Percentiles rank a stretch among this genome's conserved stretches.
phyloP scores from a whole-genome alignment of 2,329 filamentous ascomycete species.

The Ilyonectria robusta region DNA sequence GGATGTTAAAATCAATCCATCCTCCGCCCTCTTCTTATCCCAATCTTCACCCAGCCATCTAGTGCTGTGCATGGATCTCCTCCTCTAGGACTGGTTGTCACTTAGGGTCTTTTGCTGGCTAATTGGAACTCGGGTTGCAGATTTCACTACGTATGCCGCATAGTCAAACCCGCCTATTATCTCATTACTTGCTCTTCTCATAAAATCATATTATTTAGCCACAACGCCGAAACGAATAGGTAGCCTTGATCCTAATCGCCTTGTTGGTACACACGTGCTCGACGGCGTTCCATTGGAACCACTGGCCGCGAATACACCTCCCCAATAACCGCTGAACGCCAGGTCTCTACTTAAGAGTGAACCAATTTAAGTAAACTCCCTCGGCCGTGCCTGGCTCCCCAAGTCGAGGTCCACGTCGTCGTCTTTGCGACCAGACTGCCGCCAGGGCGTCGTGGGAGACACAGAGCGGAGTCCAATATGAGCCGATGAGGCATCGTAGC shows the following conservation, averaged over 20 bases:
- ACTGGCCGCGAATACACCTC: slow-evolving; percentile 4
- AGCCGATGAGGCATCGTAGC: slow-evolving; percentile 52
- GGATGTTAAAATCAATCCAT: no score
- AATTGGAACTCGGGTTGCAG: no score
- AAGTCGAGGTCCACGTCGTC: slow-evolving; percentile 51
- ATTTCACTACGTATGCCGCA: no score
- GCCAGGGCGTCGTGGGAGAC: slow-evolving; percentile 49
- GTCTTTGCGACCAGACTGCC: slow-evolving; percentile 43
- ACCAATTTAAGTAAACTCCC: slow-evolving; percentile 50
- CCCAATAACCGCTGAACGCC: slow-evolving; percentile 40
- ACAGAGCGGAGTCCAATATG: slow-evolving; percentile 49
- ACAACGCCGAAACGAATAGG: slow-evolving; percentile 3
- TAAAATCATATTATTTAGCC: slow-evolving; percentile 13
- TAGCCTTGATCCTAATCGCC: neutral
- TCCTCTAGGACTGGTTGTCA: no score
- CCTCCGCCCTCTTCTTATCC: no score
- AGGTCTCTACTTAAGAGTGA: neutral
- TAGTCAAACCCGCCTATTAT: neutral
- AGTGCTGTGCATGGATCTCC: no score
- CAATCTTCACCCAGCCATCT: no score
- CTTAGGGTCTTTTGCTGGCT: no score
- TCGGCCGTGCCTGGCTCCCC: slow-evolving; percentile 50
- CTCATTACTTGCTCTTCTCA: slow-evolving; percentile 2
- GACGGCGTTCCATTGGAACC: slow-evolving; percentile 6
- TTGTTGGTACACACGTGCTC: slow-evolving; percentile 1